phyloP scores from a whole-genome alignment of 345 rosid genomes.

The Kernera saxatilis region DNA sequence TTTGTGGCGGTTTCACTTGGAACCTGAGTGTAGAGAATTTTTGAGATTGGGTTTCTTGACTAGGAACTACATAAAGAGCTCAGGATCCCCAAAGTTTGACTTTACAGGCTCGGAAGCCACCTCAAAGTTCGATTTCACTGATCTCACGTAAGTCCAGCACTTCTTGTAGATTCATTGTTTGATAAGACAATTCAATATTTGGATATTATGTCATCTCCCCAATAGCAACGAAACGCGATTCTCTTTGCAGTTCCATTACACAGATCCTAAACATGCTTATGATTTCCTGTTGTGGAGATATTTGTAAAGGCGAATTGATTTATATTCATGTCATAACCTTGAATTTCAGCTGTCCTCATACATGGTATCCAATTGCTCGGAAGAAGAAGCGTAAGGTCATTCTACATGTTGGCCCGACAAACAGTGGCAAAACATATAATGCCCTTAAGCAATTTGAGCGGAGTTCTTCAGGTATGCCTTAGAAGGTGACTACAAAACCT shows the following conservation, averaged over 20 bases:
- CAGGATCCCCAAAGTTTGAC: conserved; percentile 39
- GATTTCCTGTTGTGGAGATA: neutral
- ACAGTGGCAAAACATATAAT: conserved; percentile 85
- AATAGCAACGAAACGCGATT: neutral
- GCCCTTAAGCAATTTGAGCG: conserved; percentile 71
- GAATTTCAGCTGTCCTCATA: conserved; percentile 62
- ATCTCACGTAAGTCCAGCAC: conserved; percentile 60
- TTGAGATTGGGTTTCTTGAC: conserved; percentile 15
- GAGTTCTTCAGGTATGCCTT: conserved; percentile 70
- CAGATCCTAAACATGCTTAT: neutral
- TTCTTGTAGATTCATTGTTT: neutral
- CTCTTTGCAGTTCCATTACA: neutral
- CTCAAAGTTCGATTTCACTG: conserved; percentile 57
- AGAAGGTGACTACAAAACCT: neutral
- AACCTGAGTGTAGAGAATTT: conserved; percentile 26
- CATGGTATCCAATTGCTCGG: conserved; percentile 84
- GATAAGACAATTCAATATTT: neutral
- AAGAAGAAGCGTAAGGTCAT: conserved; percentile 71
- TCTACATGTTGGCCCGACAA: conserved; percentile 92
- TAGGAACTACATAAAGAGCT: conserved; percentile 41
- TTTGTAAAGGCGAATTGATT: neutral
- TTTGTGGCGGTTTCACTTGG: conserved; percentile 33
- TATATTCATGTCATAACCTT: conserved; percentile 5
- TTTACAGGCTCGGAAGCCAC: conserved; percentile 41
- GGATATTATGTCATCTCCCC: neutral